Evolutionary conservation across 208 protist genomes (phyloP).

Genomic region (Vickermania ingenoplastis): DNA sequence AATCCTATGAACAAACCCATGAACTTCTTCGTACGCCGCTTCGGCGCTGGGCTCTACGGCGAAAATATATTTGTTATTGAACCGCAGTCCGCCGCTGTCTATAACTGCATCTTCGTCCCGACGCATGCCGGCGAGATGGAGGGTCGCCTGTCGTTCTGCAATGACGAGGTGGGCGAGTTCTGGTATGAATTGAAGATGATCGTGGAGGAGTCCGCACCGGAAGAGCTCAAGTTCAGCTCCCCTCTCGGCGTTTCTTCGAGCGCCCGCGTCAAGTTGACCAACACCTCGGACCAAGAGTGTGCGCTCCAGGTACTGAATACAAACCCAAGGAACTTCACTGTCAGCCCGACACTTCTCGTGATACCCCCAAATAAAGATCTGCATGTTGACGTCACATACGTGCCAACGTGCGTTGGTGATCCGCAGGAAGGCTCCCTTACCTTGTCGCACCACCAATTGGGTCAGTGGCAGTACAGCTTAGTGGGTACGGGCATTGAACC

Average conservation of each 20-base stretch:
- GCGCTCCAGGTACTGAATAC: constrained; percentile 45
- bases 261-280: constrained; percentile 61
- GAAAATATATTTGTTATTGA: constrained; percentile 54
- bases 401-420: constrained; percentile 54
- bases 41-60: constrained; percentile 69
- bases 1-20: constrained; percentile 76
- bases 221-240: constrained; percentile 58
- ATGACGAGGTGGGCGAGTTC: constrained; percentile 88
- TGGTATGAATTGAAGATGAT: constrained; percentile 88
- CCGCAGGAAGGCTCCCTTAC: constrained; percentile 43
- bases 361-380: constrained; percentile 45
- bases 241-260: constrained; percentile 54
- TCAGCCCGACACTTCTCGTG: constrained; percentile 23
- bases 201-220: constrained; percentile 55
- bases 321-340: constrained; percentile 55
- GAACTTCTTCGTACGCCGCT: constrained; percentile 66
- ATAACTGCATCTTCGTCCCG: constrained; percentile 84
- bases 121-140: constrained; percentile 49
- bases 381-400: constrained; percentile 64
- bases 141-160: constrained; percentile 81
- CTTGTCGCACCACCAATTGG: constrained; percentile 50
- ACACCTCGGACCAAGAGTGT: constrained; percentile 45
- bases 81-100: constrained; percentile 28
- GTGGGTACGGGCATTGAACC: constrained; percentile 57
- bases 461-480: constrained; percentile 76